Evolutionary conservation across 139 green algal species (phyloP).

Genomic region (Gonium pectorale): DNA sequence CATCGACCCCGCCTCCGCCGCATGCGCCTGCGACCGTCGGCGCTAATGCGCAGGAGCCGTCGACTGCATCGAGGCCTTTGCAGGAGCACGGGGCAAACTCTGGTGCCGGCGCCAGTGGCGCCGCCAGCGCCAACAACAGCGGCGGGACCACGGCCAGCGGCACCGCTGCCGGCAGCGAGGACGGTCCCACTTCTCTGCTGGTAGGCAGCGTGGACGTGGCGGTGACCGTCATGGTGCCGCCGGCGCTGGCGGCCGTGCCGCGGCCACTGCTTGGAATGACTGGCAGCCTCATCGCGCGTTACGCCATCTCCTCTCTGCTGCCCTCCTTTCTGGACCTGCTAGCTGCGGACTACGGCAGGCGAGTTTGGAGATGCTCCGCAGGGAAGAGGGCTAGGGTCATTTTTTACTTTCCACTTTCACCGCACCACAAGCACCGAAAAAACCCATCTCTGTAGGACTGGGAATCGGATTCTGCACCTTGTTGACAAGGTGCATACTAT

Average conservation of each 20-base stretch:
- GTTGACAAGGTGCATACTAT: too few species aligned
- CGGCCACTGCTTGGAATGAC: slow-evolving; percentile 56
- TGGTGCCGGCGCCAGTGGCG: neutral
- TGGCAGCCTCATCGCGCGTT: slow-evolving; percentile 51
- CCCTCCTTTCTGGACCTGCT: slow-evolving; percentile 56
- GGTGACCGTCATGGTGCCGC: slow-evolving; percentile 55
- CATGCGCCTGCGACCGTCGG: neutral
- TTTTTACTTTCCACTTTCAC: too few species aligned
- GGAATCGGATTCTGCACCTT: too few species aligned
- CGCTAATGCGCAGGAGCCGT: too few species aligned
- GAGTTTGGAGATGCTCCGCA: too few species aligned
- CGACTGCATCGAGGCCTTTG: too few species aligned
- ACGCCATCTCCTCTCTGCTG: slow-evolving; percentile 58
- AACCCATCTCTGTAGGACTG: too few species aligned
- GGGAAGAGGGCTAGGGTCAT: too few species aligned
- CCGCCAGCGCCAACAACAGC: neutral
- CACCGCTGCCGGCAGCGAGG: neutral
- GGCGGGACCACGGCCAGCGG: neutral
- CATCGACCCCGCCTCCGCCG: too few species aligned
- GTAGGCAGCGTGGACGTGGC: slow-evolving; percentile 47
- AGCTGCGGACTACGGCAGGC: slow-evolving; percentile 31
- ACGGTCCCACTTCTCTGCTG: slow-evolving; percentile 6
- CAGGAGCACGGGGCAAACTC: neutral
- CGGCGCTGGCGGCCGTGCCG: slow-evolving; percentile 55
- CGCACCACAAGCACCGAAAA: too few species aligned